phyloP scores from a whole-genome alignment of 345 rosid genomes.

The Isatis tinctoria region DNA sequence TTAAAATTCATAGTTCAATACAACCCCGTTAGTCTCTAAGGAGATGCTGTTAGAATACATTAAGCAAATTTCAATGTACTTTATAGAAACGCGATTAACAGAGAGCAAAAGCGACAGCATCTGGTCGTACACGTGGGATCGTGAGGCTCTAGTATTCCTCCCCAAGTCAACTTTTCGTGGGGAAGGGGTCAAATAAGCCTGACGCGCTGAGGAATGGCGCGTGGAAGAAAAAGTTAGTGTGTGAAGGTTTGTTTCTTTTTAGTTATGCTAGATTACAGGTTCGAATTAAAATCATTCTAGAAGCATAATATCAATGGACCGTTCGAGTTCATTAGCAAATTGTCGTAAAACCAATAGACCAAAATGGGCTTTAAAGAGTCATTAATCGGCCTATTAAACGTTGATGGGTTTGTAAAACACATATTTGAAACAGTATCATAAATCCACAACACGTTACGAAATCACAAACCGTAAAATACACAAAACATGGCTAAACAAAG shows the following conservation, averaged over 20 bases:
- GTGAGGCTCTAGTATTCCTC: not conserved
- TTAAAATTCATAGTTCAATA: no score
- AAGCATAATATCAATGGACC: not conserved
- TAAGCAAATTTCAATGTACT: not conserved
- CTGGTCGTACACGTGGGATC: constrained; percentile 2
- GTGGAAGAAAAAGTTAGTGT: not conserved
- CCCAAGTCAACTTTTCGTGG: constrained; percentile 2
- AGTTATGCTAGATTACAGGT: no score
- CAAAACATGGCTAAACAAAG: constrained; percentile 8
- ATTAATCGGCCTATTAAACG: not conserved
- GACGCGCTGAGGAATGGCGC: not conserved
- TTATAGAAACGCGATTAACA: no score
- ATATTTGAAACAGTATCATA: not conserved
- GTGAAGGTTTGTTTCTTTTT: no score
- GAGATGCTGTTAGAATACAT: not conserved
- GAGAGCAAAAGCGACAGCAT: not conserved
- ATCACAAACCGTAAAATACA: not conserved
- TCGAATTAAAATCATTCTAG: no score
- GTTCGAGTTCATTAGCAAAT: not conserved
- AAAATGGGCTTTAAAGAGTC: not conserved
- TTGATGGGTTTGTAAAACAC: not conserved
- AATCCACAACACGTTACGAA: constrained; percentile 11
- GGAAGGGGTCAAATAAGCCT: constrained; percentile 1
- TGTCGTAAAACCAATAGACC: not conserved
- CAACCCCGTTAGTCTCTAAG: no score